Evolutionary conservation across 2,329 filamentous ascomycete species (phyloP), one percentile per base, ranked within the genome.

Genomic region (Penicillium brasilianum): DNA sequence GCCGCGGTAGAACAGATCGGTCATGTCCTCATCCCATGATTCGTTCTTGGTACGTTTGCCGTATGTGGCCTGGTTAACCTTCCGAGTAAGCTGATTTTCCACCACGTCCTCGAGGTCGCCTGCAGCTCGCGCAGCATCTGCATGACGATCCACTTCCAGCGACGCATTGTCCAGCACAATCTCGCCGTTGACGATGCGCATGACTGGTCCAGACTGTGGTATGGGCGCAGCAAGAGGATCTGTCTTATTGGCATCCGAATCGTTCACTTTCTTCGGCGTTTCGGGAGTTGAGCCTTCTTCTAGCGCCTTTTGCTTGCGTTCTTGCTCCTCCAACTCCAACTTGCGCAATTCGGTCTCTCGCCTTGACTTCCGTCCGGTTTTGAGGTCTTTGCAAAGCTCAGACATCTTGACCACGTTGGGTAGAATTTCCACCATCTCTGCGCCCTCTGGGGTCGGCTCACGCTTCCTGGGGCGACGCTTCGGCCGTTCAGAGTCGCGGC

Each of bases 1-100:
- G 1, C 85, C 86, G 49, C 87, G 80, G 71, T 88, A 89, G 71
- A 89, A 89, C 11, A 83, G 70, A 44, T 88, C 84, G 0, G 87
- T 89, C 64, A 82, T 76, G 14, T 86, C 82, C 55, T 83, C 81
- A 53, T 81, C 82, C 87, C 87, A 89, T 0, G 78, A 77, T 61
- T 84, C 81, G 9, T 76, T 78, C 64, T 85, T 85, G 71, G 83
- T 76, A 68, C 82, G 74, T 75, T 75, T 82, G 62, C 74, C 83
- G 71, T 77, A 82, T 59, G 78, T 77, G 14, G 75, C 73, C 62
- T 78, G 76, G 50, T 81, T 82, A 63, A 83, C 75, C 59, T 79
- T 80, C 37, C 79, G 77, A 36, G 79, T 81, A 14, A 82, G 74
- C 14, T 78, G 77, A 60, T 77, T 81, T 64, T 82, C 80, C 28